A percentile compares a stretch with the other conserved stretches of the same genome.
These are phyloP conservation scores for Coniferiporia sulphurascens DNA, from an alignment of 1,284 basidiomycete species.

Conservation along the genomic window DNA sequence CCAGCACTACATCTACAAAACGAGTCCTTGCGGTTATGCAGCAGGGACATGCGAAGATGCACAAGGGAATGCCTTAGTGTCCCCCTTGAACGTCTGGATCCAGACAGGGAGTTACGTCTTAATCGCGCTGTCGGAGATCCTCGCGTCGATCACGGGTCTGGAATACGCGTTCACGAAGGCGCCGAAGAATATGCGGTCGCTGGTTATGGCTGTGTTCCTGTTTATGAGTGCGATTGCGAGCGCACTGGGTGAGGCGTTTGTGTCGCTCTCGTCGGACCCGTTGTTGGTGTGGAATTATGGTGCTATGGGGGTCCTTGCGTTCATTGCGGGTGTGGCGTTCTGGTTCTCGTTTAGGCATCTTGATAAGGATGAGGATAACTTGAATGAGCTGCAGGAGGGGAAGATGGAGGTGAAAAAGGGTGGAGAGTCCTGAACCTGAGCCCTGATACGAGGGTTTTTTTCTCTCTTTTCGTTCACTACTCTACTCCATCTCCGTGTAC, in stretches of 20 bases:
- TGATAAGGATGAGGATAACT: constrained; percentile 56
- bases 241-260: constrained; percentile 66
- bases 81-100: constrained; percentile 18
- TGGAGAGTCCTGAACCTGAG: too few species aligned
- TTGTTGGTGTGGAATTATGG: constrained; percentile 51
- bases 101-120: constrained; percentile 43
- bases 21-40: constrained; percentile 57
- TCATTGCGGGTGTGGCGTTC: constrained; percentile 46
- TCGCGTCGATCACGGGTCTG: constrained; percentile 80
- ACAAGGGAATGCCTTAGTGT: constrained; percentile 19
- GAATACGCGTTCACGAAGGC: constrained; percentile 91
- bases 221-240: constrained; percentile 63
- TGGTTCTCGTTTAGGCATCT: constrained; percentile 57
- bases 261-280: constrained; percentile 37
- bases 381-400: constrained; percentile 42
- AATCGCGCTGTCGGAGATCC: constrained; percentile 72
- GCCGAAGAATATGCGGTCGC: constrained; percentile 75
- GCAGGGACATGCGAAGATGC: constrained; percentile 51
- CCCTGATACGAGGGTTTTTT: too few species aligned
- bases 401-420: too few species aligned
- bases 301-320: constrained; percentile 36
- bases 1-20: constrained; percentile 73
- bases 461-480: too few species aligned
- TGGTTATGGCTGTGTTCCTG: constrained; percentile 71
- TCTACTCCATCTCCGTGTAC: too few species aligned